Conservation (phyloP, 2,329 filamentous ascomycete genomes). For the Elsinoe arachidis region DNA sequence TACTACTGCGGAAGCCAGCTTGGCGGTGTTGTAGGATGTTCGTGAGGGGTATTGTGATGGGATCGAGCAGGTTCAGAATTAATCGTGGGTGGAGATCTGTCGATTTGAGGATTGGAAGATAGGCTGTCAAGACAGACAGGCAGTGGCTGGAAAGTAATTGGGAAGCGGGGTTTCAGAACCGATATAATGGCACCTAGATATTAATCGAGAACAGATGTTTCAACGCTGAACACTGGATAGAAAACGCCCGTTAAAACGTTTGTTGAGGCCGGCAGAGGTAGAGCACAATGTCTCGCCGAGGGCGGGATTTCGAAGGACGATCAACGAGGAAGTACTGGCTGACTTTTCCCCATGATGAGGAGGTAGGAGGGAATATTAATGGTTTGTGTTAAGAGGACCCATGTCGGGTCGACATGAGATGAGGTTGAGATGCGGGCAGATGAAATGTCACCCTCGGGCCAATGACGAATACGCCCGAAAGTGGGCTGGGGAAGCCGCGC, state of each 20-base stretch:
- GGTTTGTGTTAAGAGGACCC: not conserved
- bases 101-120: constrained; percentile 10
- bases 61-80: not conserved
- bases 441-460: not conserved
- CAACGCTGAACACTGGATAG: constrained; percentile 11
- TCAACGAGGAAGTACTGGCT: constrained; percentile 5
- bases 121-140: not conserved
- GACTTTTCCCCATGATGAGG: not conserved
- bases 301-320: not conserved
- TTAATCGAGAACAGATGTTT: constrained; percentile 12
- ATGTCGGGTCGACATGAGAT: not conserved
- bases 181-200: constrained; percentile 12
- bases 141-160: constrained; percentile 12
- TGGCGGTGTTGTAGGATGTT: not conserved
- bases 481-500: constrained; percentile 5
- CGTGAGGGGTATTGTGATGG: not conserved
- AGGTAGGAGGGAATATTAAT: not conserved
- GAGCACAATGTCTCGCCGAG: constrained; percentile 3
- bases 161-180: constrained; percentile 10
- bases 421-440: not conserved
- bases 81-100: not conserved
- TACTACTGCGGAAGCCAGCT: constrained; percentile 9
- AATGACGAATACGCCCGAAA: not conserved
- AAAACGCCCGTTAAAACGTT: constrained; percentile 8
- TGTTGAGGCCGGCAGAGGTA: not conserved